Evolutionary conservation across 208 protist genomes (phyloP).

Genomic region (Crithidia acanthocephali): DNA sequence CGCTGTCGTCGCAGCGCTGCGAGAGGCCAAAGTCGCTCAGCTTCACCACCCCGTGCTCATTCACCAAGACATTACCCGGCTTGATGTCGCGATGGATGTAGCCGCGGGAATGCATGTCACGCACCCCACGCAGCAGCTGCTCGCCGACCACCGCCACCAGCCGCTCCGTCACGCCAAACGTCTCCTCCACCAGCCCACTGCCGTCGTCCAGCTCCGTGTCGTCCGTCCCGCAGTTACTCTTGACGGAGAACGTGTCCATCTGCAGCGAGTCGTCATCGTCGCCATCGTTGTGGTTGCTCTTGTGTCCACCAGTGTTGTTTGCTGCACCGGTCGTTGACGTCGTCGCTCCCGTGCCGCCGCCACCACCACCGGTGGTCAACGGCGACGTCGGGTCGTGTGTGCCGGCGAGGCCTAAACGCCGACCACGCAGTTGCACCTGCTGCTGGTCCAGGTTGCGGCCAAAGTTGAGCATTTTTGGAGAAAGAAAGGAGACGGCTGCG

Average conservation of each 20-base stretch:
- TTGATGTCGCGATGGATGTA: conserved; percentile 94
- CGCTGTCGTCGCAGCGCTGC: conserved; percentile 50
- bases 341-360: background rate
- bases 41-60: conserved; percentile 79
- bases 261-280: conserved; percentile 9
- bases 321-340: background rate
- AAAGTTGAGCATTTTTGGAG: conserved; percentile 16
- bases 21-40: conserved; percentile 97
- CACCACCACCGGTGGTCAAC: background rate
- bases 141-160: conserved; percentile 83
- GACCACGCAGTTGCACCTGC: conserved; percentile 9
- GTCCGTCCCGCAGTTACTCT: conserved; percentile 36
- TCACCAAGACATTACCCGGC: conserved; percentile 89
- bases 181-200: conserved; percentile 50
- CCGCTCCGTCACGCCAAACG: conserved; percentile 67
- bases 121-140: conserved; percentile 82
- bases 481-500: background rate
- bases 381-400: background rate
- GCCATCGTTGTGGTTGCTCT: conserved; percentile 13
- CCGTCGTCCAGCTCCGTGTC: conserved; percentile 30
- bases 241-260: conserved; percentile 31
- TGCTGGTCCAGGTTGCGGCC: conserved; percentile 2
- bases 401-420: conserved; percentile 6
- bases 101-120: conserved; percentile 85
- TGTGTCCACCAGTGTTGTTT: conserved; percentile 1